Conservation (phyloP, 139 green algal genomes). For the Nannochloris sp. region DNA sequence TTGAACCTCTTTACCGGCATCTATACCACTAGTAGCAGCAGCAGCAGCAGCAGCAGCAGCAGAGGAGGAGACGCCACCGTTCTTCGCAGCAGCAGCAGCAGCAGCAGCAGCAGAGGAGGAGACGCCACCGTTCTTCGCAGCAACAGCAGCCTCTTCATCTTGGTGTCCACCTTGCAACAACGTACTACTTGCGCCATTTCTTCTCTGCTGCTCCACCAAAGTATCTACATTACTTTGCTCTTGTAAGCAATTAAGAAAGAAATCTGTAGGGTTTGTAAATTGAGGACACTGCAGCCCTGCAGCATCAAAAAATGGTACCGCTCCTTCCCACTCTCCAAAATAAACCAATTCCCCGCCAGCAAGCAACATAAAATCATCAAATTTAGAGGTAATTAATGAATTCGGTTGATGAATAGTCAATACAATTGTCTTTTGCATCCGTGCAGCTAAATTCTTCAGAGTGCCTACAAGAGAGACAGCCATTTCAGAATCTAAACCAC, state of each 20-base stretch:
- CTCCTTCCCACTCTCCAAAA: conserved; percentile 41
- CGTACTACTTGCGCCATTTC: neutral
- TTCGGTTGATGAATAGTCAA: conserved; percentile 72
- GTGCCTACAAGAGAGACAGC: conserved; percentile 43
- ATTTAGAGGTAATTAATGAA: conserved; percentile 53
- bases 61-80: neutral
- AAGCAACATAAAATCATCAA: conserved; percentile 74
- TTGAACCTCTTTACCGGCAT: neutral
- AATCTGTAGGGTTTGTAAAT: conserved; percentile 59
- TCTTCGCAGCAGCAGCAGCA: neutral
- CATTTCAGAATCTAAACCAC: conserved; percentile 68
- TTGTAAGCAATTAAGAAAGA: conserved; percentile 33
- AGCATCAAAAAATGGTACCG: conserved; percentile 43
- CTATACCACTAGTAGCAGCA: neutral
- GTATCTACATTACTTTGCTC: neutral
- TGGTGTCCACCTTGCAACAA: neutral
- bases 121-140: neutral
- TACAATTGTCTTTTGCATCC: conserved; percentile 42
- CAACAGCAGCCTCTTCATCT: no score
- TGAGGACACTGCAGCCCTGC: conserved; percentile 18
- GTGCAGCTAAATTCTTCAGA: conserved; percentile 36
- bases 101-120: no score
- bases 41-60: neutral
- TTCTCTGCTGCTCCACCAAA: neutral
- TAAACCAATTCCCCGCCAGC: conserved; percentile 44